Conservation (phyloP, 2,329 filamentous ascomycete species). For the Microcera coccophila region DNA sequence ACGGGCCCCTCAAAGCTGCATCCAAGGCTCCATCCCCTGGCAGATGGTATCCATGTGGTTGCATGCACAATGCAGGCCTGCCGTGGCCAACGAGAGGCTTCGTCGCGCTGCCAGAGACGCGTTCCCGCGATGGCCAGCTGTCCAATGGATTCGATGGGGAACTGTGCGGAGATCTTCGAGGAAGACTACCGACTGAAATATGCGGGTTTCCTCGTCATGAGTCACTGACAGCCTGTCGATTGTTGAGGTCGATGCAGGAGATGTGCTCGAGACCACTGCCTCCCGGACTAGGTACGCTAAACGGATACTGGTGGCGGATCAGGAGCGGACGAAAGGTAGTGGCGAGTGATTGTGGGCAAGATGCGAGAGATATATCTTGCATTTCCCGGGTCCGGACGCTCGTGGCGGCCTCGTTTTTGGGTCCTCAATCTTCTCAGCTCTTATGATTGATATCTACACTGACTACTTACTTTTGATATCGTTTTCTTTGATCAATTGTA, state of each 20-base stretch:
- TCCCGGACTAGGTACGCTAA: no score
- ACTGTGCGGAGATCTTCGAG: no score
- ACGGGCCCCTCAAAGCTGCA: slow-evolving; percentile 1
- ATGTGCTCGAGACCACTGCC: no score
- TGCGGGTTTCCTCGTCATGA: slow-evolving; percentile 14
- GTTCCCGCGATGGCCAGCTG: slow-evolving; percentile 2
- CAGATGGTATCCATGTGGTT: not conserved
- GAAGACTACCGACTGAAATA: slow-evolving; percentile 9
- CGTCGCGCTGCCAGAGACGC: slow-evolving; percentile 15
- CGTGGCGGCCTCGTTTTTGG: slow-evolving; percentile 5
- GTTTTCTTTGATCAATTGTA: not conserved
- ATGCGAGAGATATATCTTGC: slow-evolving; percentile 26
- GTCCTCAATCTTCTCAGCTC: slow-evolving; percentile 10
- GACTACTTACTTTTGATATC: no score
- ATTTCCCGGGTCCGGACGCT: slow-evolving; percentile 15
- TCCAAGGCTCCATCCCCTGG: not conserved
- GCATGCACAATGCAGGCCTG: not conserved
- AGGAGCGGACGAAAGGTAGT: not conserved
- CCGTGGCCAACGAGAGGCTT: slow-evolving; percentile 8
- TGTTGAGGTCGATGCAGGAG: slow-evolving; percentile 8
- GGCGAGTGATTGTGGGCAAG: slow-evolving; percentile 1
- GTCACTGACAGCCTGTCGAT: slow-evolving; percentile 28
- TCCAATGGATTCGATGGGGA: no score
- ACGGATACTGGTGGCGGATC: no score
- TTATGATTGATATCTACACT: slow-evolving; percentile 6